Evolutionary conservation across 805 yeast species (phyloP).

Genomic region (Grigorovia jiainica): DNA sequence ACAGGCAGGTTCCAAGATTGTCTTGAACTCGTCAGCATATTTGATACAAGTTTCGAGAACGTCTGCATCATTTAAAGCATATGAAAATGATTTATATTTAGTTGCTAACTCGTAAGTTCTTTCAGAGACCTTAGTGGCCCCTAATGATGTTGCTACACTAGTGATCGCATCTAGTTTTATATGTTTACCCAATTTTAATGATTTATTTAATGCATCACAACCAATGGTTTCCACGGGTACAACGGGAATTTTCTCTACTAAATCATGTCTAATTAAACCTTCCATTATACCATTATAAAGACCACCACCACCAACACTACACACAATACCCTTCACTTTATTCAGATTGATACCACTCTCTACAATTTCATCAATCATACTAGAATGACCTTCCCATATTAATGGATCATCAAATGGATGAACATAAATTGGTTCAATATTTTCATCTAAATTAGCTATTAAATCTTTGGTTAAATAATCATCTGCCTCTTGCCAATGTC

Average conservation of each 20-base stretch:
- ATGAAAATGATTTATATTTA: constrained; percentile 33
- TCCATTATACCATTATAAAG: constrained; percentile 42
- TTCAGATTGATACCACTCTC: constrained; percentile 15
- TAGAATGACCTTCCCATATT: constrained; percentile 48
- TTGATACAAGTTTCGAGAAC: constrained; percentile 44
- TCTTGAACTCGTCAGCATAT: constrained; percentile 42
- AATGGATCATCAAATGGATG: constrained; percentile 45
- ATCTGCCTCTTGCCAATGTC: constrained; percentile 43
- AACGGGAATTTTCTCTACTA: constrained; percentile 32
- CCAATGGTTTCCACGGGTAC: constrained; percentile 53
- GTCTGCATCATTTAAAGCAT: constrained; percentile 43
- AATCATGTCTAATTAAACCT: constrained; percentile 33
- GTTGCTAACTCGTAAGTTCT: constrained; percentile 38
- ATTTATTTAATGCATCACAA: constrained; percentile 47
- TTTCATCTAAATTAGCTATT: constrained; percentile 18
- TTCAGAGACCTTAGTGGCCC: constrained; percentile 47
- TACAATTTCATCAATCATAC: constrained; percentile 37
- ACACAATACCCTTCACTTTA: constrained; percentile 37
- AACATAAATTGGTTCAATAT: constrained; percentile 36
- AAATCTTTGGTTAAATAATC: constrained; percentile 28
- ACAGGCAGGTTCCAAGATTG: constrained; percentile 62
- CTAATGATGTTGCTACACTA: constrained; percentile 56
- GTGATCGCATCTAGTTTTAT: constrained; percentile 37
- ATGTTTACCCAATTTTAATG: constrained; percentile 38
- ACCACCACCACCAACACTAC: constrained; percentile 54